Percentiles rank a stretch among this genome's conserved stretches.
Evolutionary conservation across 305 asterid species (phyloP).

Genomic region (Fraxinus floribunda): DNA sequence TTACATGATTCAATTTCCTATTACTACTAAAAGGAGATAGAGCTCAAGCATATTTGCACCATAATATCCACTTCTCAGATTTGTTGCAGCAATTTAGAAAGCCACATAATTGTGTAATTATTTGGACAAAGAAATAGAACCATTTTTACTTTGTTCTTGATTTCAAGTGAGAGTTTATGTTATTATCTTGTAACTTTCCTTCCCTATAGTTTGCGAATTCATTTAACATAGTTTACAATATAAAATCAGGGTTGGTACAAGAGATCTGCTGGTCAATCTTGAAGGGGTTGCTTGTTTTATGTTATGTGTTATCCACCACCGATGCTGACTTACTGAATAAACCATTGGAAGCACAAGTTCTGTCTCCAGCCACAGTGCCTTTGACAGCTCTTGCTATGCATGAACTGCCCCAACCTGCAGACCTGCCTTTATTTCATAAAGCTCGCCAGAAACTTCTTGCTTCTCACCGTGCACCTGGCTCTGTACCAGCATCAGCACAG

Average conservation of each 20-base stretch:
- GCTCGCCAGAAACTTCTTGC: slow-evolving; percentile 31
- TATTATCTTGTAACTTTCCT: background rate
- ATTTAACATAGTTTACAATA: slow-evolving; percentile 22
- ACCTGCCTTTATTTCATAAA: slow-evolving; percentile 39
- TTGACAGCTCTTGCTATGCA: slow-evolving; percentile 35
- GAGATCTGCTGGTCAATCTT: slow-evolving; percentile 42
- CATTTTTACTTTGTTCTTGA: background rate
- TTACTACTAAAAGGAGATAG: background rate
- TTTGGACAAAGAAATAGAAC: background rate
- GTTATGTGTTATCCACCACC: slow-evolving; percentile 36
- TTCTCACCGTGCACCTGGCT: slow-evolving; percentile 44
- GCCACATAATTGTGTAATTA: background rate
- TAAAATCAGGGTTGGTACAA: slow-evolving; percentile 48
- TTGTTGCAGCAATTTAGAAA: background rate
- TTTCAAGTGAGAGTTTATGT: background rate
- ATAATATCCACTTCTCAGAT: background rate
- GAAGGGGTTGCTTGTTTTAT: slow-evolving; percentile 49
- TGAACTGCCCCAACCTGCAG: slow-evolving; percentile 41
- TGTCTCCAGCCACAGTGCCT: slow-evolving; percentile 36
- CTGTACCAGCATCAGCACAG: slow-evolving; percentile 32
- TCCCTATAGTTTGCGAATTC: slow-evolving; percentile 7
- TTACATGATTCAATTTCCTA: slow-evolving; percentile 1
- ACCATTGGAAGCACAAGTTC: slow-evolving; percentile 38
- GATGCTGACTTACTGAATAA: slow-evolving; percentile 43
- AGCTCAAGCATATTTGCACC: background rate